Percentiles rank a stretch among this genome's conserved stretches.
These are phyloP conservation scores for Metschnikowia lunata DNA, from an alignment of 805 yeast genomes.

Conservation along the genomic window DNA sequence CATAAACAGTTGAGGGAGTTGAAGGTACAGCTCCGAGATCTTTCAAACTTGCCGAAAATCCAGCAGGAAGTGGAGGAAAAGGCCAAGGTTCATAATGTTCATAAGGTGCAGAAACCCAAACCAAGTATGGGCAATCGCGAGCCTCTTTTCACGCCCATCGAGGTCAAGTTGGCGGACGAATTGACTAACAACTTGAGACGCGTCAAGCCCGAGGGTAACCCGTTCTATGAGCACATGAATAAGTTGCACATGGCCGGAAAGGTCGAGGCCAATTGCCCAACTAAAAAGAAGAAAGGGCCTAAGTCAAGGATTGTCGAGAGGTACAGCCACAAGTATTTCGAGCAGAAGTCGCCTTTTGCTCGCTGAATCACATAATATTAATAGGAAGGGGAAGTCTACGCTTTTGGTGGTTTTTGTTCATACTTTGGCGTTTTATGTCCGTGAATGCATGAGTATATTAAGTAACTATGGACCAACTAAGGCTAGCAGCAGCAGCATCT, in stretches of 20 bases:
- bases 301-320: constrained; percentile 80
- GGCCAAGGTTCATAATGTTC: constrained; percentile 19
- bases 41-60: constrained; percentile 35
- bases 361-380: too few relatives aligned
- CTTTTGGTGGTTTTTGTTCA: too few relatives aligned
- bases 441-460: too few relatives aligned
- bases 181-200: constrained; percentile 78
- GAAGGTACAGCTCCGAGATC: constrained; percentile 56
- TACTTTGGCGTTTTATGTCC: too few relatives aligned
- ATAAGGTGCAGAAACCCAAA: constrained; percentile 21
- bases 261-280: constrained; percentile 70
- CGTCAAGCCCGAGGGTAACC: constrained; percentile 86
- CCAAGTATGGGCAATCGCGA: constrained; percentile 34
- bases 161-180: constrained; percentile 86
- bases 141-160: constrained; percentile 42
- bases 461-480: too few relatives aligned
- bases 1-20: constrained; percentile 54
- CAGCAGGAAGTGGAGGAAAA: constrained; percentile 31
- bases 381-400: neutral
- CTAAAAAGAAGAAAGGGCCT: constrained; percentile 60
- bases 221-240: constrained; percentile 76
- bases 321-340: constrained; percentile 83
- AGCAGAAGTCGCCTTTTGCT: neutral
- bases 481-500: too few relatives aligned
- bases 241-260: constrained; percentile 80